Base-by-base conservation (phyloP, 768 basidiomycete genomes). In the Macrolepiota fuliginosa region DNA sequence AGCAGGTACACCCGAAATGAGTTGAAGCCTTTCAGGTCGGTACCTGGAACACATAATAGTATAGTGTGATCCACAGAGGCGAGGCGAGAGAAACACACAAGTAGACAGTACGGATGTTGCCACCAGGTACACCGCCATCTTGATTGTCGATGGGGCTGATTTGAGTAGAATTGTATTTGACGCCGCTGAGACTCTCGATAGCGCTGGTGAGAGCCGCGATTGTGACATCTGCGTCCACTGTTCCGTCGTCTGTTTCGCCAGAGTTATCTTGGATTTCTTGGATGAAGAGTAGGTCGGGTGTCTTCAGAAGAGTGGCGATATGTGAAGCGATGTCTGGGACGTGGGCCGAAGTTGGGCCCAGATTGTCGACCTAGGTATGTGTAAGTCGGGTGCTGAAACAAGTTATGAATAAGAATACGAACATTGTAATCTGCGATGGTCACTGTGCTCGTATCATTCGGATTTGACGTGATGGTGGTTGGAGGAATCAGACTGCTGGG, bases 211-310 rank as follows among this genome's bases (percentile, higher is more conserved):
- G 71, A 10, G 74, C 80, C 19, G 74, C 67, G 36, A 88, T 73
- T 5, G 86, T 87, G 58, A 81, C 66, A 68, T 83, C 82, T 9
- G 83, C 84, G 54, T 68, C 73, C 49, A 85, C 82, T 4, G 77
- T 77, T 19, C 86, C 86, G 66, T 87, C 79, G 66, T 87, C 70
- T 0, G 70, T 79, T 1, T 78, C 66, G 4, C 85, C 85, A 2
- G 77, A 79, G 69, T 86, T 81, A 69, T 86, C 85, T 65, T 87
- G 84, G 17, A 88, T 82, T 65, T 88, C 87, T 71, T 88, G 86
- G 6, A 88, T 64, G 69, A 87, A 86, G 63, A 88, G 69, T 56
- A 88, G 76, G 66, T 87, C 85, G 1, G 87, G 86, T 0, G 79
- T 76, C 17, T 73, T 70, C 15, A 88, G 77, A 61, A 74, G 72